Percentiles rank a stretch among this genome's conserved stretches.
Conservation (phyloP, 106 monocot species). For the Dactylorhiza incarnata region DNA sequence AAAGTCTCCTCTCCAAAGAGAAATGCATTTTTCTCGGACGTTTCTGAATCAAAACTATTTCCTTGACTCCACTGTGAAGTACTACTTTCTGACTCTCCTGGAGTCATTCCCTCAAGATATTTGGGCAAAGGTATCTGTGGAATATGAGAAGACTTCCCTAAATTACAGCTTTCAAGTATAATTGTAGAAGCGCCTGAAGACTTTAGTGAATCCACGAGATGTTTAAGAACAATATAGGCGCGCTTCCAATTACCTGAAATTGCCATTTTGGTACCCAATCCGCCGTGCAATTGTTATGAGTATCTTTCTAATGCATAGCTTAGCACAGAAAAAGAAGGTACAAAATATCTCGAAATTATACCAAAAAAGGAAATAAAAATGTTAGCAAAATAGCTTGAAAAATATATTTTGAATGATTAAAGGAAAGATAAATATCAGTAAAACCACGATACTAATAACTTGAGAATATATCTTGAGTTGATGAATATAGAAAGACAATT, state of each 20-base stretch:
- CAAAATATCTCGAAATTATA: background rate
- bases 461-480: background rate
- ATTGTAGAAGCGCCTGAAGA: slow-evolving; percentile 19
- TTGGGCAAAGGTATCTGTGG: slow-evolving; percentile 46
- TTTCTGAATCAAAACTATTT: slow-evolving; percentile 13
- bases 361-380: background rate
- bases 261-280: background rate
- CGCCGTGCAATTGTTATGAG: background rate
- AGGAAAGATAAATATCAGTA: too few species aligned
- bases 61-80: slow-evolving; percentile 62
- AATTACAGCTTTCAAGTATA: slow-evolving; percentile 2
- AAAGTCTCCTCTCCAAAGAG: slow-evolving; percentile 21
- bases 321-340: background rate
- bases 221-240: slow-evolving; percentile 50
- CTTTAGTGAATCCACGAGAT: slow-evolving; percentile 52
- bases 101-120: slow-evolving; percentile 33
- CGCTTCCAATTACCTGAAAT: slow-evolving; percentile 81
- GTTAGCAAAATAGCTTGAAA: background rate
- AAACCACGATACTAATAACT: background rate
- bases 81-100: slow-evolving; percentile 11
- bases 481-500: background rate
- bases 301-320: background rate
- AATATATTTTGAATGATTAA: background rate
- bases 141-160: slow-evolving; percentile 18
- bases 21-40: slow-evolving; percentile 16